Conservation (phyloP, 768 basidiomycete species). For the Russula foetens region DNA sequence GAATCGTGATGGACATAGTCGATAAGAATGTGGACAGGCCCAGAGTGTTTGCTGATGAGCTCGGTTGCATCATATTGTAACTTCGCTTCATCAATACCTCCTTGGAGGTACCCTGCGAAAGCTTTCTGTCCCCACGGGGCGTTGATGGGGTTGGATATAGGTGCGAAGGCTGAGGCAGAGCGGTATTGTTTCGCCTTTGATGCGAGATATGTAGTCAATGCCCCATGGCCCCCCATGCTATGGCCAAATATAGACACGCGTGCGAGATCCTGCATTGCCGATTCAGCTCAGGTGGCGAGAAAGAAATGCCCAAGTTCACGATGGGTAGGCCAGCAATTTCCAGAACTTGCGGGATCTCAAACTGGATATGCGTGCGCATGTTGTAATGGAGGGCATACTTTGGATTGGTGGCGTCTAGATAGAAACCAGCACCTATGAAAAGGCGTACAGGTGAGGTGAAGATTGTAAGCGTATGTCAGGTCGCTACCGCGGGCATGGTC, state of each 20-base stretch:
- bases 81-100: slow-evolving; percentile 69
- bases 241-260: slow-evolving; percentile 91
- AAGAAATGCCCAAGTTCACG: slow-evolving; percentile 32
- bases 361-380: slow-evolving; percentile 80
- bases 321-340: slow-evolving; percentile 67
- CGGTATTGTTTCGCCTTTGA: slow-evolving; percentile 64
- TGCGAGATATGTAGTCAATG: slow-evolving; percentile 81
- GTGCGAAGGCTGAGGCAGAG: slow-evolving; percentile 85
- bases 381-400: slow-evolving; percentile 71
- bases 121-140: slow-evolving; percentile 92
- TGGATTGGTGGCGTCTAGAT: slow-evolving; percentile 80
- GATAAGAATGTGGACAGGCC: slow-evolving; percentile 69
- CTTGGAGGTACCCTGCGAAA: slow-evolving; percentile 75
- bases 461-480: slow-evolving; percentile 1
- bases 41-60: slow-evolving; percentile 55
- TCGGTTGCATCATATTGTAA: slow-evolving; percentile 76
- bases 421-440: slow-evolving; percentile 75
- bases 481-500: background rate
- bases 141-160: slow-evolving; percentile 77
- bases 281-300: background rate
- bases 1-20: slow-evolving; percentile 58
- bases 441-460: background rate
- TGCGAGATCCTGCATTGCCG: slow-evolving; percentile 53
- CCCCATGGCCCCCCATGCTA: slow-evolving; percentile 97
- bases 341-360: slow-evolving; percentile 79